Evolutionary conservation across 495 filamentous ascomycete species (phyloP), one percentile per base, ranked within the genome.

Genomic region (Friedmanniomyces simplex): DNA sequence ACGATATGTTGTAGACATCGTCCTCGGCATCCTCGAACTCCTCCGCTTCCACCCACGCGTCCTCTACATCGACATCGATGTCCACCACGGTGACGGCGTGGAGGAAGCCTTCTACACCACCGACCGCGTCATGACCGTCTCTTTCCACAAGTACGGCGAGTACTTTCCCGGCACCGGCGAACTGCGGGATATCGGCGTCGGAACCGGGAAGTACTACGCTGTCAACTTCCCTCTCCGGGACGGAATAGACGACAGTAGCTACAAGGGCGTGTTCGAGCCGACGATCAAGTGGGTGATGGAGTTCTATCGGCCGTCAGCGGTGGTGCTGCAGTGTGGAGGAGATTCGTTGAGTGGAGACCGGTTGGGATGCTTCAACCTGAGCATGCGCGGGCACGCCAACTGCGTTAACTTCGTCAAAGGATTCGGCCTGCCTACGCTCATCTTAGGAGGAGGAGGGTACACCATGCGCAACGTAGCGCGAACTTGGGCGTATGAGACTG

Each of bases 381-480:
- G 89, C 69, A 97, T 99, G 93, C 78, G 82, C 48, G 93, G 93
- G 5, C 93, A 99, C 61, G 93, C 94, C 41, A 99, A 97, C 73
- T 99, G 93, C 66, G 93, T 99, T 41, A 88, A 86, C 54, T 99
- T 84, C 63, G 88, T 99, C 37, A 95, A 95, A 72, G 85, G 81
- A 66, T 99, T 96, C 74, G 84, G 85, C 55, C 76, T 95, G 50
- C 93, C 94, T 0, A 91, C 89, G 12, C 76, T 99, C 50, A 87
- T 99, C 8, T 78, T 99, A 12, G 93, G 93, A 36, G 93, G 93
- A 36, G 93, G 93, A 64, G 93, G 93, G 21, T 99, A 99, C 69
- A 99, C 94, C 8, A 99, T 99, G 93, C 83, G 93, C 26, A 99
- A 99, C 59, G 93, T 99, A 28, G 88, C 91, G 21, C 84, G 94